Conservation (phyloP, 192 early-diverging fungal genomes). For the Martensiomyces pterosporus region DNA sequence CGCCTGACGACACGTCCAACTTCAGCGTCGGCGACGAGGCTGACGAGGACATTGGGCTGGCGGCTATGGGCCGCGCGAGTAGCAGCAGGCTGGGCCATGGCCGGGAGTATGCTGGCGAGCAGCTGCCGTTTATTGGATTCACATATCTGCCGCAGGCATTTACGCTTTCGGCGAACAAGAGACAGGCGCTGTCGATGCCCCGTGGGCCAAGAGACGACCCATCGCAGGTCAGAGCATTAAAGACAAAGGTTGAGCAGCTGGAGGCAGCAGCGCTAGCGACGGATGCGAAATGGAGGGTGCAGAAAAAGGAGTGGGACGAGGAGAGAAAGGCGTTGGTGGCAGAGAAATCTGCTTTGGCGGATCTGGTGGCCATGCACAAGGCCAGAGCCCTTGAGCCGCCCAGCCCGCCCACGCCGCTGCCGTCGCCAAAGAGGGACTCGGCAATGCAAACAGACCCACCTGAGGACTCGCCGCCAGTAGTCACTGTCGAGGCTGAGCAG, state of each 20-base stretch:
- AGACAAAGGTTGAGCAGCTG: conserved; percentile 26
- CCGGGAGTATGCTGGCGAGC: conserved; percentile 68
- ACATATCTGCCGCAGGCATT: conserved; percentile 54
- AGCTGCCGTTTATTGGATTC: conserved; percentile 85
- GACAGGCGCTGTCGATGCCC: conserved; percentile 5
- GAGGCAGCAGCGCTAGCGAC: conserved; percentile 13
- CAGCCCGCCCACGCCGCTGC: conserved; percentile 7
- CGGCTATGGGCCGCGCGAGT: conserved; percentile 47
- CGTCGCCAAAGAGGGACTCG: conserved; percentile 21
- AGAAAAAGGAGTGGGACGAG: conserved; percentile 28
- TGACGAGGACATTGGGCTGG: conserved; percentile 49
- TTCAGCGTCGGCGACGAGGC: conserved; percentile 80
- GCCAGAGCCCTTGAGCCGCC: conserved; percentile 13
- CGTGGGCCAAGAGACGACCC: conserved; percentile 40
- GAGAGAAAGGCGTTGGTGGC: conserved; percentile 25
- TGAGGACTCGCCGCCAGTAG: no score
- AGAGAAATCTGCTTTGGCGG: background rate
- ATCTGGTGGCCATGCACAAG: conserved; percentile 14
- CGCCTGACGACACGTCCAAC: conserved; percentile 85
- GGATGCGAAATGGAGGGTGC: conserved; percentile 9
- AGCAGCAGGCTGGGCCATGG: conserved; percentile 46
- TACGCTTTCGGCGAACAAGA: background rate
- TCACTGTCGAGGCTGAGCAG: conserved; percentile 1
- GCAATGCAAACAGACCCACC: conserved; percentile 26
- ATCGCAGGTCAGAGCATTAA: conserved; percentile 16